Base-by-base conservation (phyloP, 129 eudicot species). In the Calendula officinalis region DNA sequence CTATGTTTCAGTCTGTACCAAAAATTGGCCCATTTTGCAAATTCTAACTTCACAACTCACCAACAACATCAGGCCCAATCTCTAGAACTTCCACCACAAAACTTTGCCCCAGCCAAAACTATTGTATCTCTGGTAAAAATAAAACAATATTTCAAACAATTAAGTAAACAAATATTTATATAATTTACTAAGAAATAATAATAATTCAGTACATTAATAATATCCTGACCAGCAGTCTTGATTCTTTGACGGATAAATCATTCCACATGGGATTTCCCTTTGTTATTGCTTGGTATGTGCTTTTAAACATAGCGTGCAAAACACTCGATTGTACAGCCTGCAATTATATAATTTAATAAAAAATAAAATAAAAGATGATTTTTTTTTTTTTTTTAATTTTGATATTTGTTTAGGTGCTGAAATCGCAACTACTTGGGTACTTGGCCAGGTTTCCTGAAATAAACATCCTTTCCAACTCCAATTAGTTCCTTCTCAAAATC, bases 11-110 rank as follows among this genome's bases (percentile, higher is more conserved):
- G 17, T 22, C 43, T 56, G 11, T 43, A 33, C 16, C 27, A 35
- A 32, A 33, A 7, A 58, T 35, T 14, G 47, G 13, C 30, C 33
- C 22, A 49, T 22, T 52, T 39, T 7, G 2, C 4, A 4, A 27
- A 8, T 1, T 17, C 30, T 49, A 38, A 11, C 51, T 64, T 64
- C 34, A 46, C 42, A 41, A 73, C 80, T 85, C 64, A 83, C 98
- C 96, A 67, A 52, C 47, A 87, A 77, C 98, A 91, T 87, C 12
- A 91, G 96, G 95, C 96, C 96, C 95, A 87, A 62, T 87, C 98
- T 6, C 95, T 70, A 8, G 96, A 91, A 72, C 98, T 91, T 53
- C 98, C 98, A 85, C 95, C 87, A 64, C 98, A 95, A 55, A 87
- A 87, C 64, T 91, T 96, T 11, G 91, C 96, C 37, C 98, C 96